Percentiles rank a stretch among this genome's conserved stretches.
Conservation (phyloP, 768 basidiomycete genomes). For the Royoungia palumana region DNA sequence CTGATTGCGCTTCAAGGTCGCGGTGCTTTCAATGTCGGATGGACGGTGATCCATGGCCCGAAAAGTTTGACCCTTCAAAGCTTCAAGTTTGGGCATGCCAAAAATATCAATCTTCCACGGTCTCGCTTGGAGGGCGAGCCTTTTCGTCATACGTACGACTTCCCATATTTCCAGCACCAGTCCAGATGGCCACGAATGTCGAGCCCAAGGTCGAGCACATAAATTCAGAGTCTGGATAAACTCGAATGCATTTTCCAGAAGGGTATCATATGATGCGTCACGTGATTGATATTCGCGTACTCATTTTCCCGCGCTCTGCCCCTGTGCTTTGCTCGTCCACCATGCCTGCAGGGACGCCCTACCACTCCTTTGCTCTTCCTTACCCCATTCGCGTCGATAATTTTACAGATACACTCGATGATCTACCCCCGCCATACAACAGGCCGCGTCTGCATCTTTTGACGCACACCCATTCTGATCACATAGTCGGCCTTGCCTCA, state of each 20-base stretch:
- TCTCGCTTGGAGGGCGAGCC: no score
- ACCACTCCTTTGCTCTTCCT: conserved; percentile 69
- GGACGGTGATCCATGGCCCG: background rate
- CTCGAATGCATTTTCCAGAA: no score
- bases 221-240: no score
- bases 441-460: conserved; percentile 63
- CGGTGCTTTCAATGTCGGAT: background rate
- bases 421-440: conserved; percentile 31
- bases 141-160: no score
- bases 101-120: no score
- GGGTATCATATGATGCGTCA: background rate
- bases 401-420: conserved; percentile 51
- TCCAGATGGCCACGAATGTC: background rate
- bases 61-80: no score
- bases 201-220: no score
- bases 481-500: conserved; percentile 71
- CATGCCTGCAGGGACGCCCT: conserved; percentile 79
- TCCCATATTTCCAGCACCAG: no score
- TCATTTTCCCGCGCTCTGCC: conserved; percentile 4
- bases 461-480: conserved; percentile 88
- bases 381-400: conserved; percentile 87
- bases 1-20: conserved; percentile 2
- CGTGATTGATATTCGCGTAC: background rate
- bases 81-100: no score
- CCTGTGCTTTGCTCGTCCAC: conserved; percentile 7